Evolutionary conservation across 2,329 filamentous ascomycete species (phyloP), one percentile per base, ranked within the genome.

Genomic region (Botryosphaeria dothidea): DNA sequence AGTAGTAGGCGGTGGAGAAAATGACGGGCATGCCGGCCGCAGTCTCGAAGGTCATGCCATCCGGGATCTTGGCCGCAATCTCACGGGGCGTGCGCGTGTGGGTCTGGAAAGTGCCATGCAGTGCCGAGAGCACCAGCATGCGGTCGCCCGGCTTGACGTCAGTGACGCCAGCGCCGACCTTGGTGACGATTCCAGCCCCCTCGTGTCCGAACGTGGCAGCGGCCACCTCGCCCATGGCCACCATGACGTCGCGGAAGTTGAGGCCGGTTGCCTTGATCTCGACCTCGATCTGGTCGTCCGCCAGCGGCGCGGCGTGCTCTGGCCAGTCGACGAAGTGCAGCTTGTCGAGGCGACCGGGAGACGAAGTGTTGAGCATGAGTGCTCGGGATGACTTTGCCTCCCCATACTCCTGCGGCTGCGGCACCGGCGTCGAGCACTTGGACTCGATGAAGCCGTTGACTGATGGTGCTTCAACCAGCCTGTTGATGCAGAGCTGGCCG

Each of bases 1-100:
- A 61, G 62, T 69, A 67, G 25, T 73, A 64, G 1, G 67, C 66
- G 3, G 70, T 71, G 11, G 51, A 36, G 41, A 67, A 72, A 1
- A 67, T 66, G 3, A 62, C 8, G 11, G 66, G 54, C 11, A 73
- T 64, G 2, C 68, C 70, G 1, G 69, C 65, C 8, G 71, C 71
- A 6, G 71, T 68, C 23, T 70, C 66, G 23, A 69, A 70, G 9
- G 54, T 52, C 58, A 74, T 63, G 4, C 34, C 27, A 19, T 69
- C 67, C 7, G 71, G 69, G 17, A 73, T 68, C 2, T 15, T 31
- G 19, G 68, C 63, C 9, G 48, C 23, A 5, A n/a, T 21, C n/a
- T 61, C 41, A 4, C 11, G 25, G 29, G 21, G 36, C 11, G 23
- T 34, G 21, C 29, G 49, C 3, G 41, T 46, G 19, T 36, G 19